Evolutionary conservation across 176 grass and related monocot species (phyloP).

Genomic region (Zizania latifolia): DNA sequence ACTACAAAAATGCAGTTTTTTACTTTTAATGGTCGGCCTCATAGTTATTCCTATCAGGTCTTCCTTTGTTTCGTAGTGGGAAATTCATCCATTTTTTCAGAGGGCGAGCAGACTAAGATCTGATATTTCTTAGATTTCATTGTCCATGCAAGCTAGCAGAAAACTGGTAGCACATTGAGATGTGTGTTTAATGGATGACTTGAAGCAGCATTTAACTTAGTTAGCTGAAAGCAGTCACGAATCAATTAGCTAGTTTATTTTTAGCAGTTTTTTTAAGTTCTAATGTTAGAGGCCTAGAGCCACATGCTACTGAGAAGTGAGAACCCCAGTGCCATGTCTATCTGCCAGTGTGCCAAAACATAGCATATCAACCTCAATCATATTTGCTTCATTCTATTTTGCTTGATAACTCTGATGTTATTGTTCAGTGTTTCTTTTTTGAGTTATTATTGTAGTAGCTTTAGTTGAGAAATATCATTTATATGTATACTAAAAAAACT

Average conservation of each 20-base stretch:
- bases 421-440: not conserved
- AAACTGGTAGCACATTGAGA: not conserved
- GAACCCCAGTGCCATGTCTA: not conserved
- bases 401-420: not conserved
- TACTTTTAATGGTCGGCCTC: not conserved
- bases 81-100: not conserved
- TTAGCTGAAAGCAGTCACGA: not conserved
- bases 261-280: not conserved
- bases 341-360: not conserved
- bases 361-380: not conserved
- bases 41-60: not conserved
- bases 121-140: not conserved
- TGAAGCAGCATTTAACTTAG: not conserved
- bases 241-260: not conserved
- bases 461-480: slow-evolving; percentile 1
- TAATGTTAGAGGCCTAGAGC: not conserved
- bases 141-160: not conserved
- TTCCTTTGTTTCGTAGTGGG: slow-evolving; percentile 1
- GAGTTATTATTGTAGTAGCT: not conserved
- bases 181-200: not conserved
- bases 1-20: not conserved
- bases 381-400: not conserved
- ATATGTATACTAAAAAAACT: not conserved
- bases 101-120: not conserved
- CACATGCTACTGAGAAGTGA: not conserved